A percentile compares a stretch with the other conserved stretches of the same genome.
phyloP scores from a whole-genome alignment of 768 basidiomycete genomes.

The Pleurotus pulmonarius region DNA sequence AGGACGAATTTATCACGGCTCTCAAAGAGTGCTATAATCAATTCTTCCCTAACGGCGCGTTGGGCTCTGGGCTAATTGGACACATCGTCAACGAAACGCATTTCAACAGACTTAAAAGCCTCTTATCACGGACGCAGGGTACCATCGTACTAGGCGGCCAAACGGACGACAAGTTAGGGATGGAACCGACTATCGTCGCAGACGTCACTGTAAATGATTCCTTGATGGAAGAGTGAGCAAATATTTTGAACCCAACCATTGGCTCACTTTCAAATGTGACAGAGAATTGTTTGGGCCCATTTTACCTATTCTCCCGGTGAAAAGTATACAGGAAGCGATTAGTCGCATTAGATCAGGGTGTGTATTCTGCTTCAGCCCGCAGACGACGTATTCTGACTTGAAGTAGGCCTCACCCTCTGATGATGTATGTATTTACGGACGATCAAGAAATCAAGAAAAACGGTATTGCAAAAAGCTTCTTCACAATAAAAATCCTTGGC shows the following conservation, averaged over 20 bases:
- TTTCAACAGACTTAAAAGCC: constrained; percentile 44
- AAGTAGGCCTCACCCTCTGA: constrained; percentile 53
- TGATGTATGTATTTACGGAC: constrained; percentile 62
- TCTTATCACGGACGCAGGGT: constrained; percentile 55
- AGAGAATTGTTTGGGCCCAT: constrained; percentile 78
- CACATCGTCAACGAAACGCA: constrained; percentile 55
- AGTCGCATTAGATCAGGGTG: constrained; percentile 51
- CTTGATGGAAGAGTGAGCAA: constrained; percentile 53
- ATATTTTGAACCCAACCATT: background rate
- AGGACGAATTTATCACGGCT: constrained; percentile 43
- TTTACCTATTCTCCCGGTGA: constrained; percentile 58
- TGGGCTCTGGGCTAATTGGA: constrained; percentile 38
- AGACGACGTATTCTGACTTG: background rate
- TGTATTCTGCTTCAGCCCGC: constrained; percentile 8
- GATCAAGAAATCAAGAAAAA: constrained; percentile 33
- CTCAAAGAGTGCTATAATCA: constrained; percentile 36
- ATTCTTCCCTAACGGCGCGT: constrained; percentile 54
- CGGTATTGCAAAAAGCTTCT: constrained; percentile 21
- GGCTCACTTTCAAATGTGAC: background rate
- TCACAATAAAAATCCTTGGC: background rate
- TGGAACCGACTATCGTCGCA: constrained; percentile 60
- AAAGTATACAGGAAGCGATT: constrained; percentile 51
- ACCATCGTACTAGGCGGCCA: constrained; percentile 50
- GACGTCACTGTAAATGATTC: constrained; percentile 52
- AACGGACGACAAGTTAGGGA: constrained; percentile 35